Conservation (phyloP, 345 rosid species). For the Eucalyptus shirleyi region DNA sequence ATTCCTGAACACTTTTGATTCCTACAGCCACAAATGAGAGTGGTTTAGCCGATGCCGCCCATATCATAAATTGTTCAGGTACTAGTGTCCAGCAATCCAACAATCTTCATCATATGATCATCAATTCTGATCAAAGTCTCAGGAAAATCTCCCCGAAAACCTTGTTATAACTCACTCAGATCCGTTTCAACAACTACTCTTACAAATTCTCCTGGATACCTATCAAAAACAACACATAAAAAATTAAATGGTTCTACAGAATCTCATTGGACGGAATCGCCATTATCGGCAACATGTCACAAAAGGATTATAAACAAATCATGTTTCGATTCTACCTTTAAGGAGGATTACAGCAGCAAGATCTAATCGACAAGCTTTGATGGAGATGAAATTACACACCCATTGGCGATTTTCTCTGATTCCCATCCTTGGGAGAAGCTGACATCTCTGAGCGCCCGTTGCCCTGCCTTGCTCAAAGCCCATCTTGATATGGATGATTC, state of each 20-base stretch:
- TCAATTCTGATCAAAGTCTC: not conserved
- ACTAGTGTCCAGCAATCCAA: not conserved
- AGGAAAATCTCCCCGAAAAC: not conserved
- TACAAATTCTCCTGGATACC: not conserved
- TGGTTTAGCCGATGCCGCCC: rapidly evolving
- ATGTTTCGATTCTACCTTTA: not conserved
- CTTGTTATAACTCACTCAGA: not conserved
- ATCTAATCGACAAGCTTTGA: not conserved
- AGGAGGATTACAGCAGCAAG: not conserved
- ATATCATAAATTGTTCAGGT: not conserved
- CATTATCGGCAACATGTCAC: not conserved
- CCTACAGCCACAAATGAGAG: too few species aligned
- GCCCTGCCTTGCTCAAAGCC: too few species aligned
- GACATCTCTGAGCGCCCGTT: too few species aligned
- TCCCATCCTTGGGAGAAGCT: too few species aligned
- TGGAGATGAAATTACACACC: not conserved
- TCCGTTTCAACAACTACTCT: not conserved
- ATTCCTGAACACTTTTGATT: too few species aligned
- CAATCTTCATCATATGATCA: not conserved
- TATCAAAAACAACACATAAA: not conserved
- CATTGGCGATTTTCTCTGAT: not conserved
- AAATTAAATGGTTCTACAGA: not conserved
- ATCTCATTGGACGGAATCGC: not conserved
- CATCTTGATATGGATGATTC: not conserved
- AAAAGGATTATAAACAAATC: not conserved